Evolutionary conservation across 345 rosid species (phyloP).

Genomic region (Ailanthus altissimus): DNA sequence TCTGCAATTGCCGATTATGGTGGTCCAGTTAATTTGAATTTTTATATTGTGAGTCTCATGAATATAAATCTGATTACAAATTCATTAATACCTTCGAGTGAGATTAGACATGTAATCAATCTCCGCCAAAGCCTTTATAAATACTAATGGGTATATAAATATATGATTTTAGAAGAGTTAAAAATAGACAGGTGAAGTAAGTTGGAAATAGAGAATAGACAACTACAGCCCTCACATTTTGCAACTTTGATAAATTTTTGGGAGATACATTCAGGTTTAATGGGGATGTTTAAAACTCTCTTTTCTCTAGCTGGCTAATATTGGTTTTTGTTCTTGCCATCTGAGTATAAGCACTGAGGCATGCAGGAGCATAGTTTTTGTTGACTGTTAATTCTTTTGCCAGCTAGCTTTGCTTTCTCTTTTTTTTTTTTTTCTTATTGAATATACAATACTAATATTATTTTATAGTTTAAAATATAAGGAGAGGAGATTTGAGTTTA

Average conservation of each 20-base stretch:
- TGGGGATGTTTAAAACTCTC: background rate
- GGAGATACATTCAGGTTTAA: background rate
- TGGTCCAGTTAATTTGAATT: background rate
- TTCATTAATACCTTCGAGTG: conserved; percentile 38
- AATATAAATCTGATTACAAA: conserved; percentile 14
- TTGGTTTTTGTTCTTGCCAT: background rate
- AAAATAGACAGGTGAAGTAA: conserved; percentile 1
- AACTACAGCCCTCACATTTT: background rate
- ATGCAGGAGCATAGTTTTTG: background rate
- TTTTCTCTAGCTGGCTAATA: background rate
- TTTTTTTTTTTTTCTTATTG: background rate
- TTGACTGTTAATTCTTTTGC: background rate
- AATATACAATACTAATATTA: too few species aligned
- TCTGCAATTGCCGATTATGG: conserved; percentile 1
- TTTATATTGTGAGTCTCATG: background rate
- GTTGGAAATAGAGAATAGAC: background rate
- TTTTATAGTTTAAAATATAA: too few species aligned
- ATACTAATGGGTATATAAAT: background rate
- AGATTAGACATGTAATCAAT: conserved; percentile 35
- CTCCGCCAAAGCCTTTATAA: background rate
- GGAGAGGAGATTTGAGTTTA: too few species aligned
- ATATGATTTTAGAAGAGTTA: background rate
- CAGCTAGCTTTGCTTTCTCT: background rate
- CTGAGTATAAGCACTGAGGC: background rate
- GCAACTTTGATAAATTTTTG: background rate